Evolutionary conservation across 2,329 filamentous ascomycete species (phyloP), one percentile per base, ranked within the genome.

Genomic region (Macroventuria anomochaeta): DNA sequence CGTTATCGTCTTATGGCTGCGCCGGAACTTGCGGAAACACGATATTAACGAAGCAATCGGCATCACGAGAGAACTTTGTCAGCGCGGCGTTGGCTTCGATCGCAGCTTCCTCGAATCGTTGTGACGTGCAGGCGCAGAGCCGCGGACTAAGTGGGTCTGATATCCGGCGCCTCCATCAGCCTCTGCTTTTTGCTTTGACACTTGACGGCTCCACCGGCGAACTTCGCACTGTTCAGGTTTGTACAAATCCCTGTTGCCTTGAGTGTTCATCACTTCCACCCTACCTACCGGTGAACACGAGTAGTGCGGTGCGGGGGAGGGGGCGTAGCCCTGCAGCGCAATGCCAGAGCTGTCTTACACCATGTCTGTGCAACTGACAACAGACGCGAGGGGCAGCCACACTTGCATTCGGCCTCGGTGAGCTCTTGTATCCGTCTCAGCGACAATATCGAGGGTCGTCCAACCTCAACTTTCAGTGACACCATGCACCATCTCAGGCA

Each of bases 51-150:
- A 50, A 43, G 40, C 25, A 46, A 50, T 46, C 52, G 48, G 43
- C 62, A 68, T 65, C 51, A 48, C 55, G 59, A 54, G 48, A 63
- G 39, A 53, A 39, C 43, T 68, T 68, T 65, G 66, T 70, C 61
- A 70, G 64, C 65, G 53, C 51, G 33, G 51, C 44, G 20, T 52
- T 51, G 57, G 28, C 46, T 65, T 61, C 57, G 62, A 60, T 61
- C 54, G 58, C 65, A 53, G 41, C 51, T 59, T 58, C 50, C 41
- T 46, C 53, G 37, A 36, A 43, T 46, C 56, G 44, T 5, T 33
- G 44, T 53, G 51, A 53, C 32, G 50, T 42, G 39, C 38, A 41
- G n/a, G n/a, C n/a, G n/a, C 44, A 40, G 26, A 44, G 38, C 42
- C 20, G 41, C 37, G n/a, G 12, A 21, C 43, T 62, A 58, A 40